Evolutionary conservation across 345 rosid species (phyloP).

Genomic region (Dovyalis caffra): DNA sequence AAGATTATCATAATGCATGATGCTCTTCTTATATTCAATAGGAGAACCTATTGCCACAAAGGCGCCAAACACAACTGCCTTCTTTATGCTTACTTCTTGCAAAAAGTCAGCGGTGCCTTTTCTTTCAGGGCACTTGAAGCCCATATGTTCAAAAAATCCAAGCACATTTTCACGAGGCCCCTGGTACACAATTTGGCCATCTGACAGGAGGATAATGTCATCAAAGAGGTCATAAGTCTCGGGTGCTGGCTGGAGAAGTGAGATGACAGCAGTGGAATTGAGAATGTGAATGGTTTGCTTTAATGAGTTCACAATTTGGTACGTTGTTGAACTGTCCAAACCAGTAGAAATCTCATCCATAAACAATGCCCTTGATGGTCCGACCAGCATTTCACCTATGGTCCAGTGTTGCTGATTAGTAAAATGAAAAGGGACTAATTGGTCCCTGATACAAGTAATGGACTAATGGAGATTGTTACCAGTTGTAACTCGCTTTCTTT

Average conservation of each 20-base stretch:
- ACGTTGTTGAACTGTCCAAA: constrained; percentile 78
- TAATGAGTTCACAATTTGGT: constrained; percentile 64
- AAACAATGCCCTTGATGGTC: constrained; percentile 59
- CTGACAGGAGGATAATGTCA: constrained; percentile 65
- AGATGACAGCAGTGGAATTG: constrained; percentile 60
- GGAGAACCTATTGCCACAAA: neutral
- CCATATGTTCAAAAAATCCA: constrained; percentile 56
- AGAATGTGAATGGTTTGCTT: constrained; percentile 65
- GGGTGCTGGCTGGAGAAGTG: constrained; percentile 84
- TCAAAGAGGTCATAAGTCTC: constrained; percentile 70
- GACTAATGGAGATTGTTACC: constrained; percentile 34
- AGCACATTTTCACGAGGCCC: constrained; percentile 63
- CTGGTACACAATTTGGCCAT: constrained; percentile 66
- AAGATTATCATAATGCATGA: neutral
- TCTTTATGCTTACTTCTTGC: constrained; percentile 56
- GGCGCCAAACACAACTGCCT: neutral
- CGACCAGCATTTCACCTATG: constrained; percentile 73
- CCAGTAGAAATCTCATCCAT: constrained; percentile 88
- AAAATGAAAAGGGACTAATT: neutral
- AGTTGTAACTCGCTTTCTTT: constrained; percentile 78
- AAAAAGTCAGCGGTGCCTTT: constrained; percentile 79
- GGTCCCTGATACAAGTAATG: neutral
- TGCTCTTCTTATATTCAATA: neutral
- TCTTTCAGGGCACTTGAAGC: constrained; percentile 72
- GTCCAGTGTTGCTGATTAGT: neutral